Conservation (phyloP, 768 basidiomycete genomes). For the Rhodotorula toruloides region DNA sequence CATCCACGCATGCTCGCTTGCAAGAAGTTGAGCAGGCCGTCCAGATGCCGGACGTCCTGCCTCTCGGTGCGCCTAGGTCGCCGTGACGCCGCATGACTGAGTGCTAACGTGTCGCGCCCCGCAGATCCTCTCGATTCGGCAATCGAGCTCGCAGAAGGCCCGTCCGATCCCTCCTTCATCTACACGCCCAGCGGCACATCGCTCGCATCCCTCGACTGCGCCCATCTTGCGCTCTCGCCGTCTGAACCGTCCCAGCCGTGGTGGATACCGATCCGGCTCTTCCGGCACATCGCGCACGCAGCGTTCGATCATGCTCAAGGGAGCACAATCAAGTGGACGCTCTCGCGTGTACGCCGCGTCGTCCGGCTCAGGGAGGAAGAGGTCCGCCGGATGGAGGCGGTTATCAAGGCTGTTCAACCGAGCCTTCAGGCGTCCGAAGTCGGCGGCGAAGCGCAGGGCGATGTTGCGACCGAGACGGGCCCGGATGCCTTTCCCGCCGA, state of each 20-base stretch:
- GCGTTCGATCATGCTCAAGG: slow-evolving; percentile 12
- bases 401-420: slow-evolving; percentile 19
- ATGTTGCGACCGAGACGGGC: neutral
- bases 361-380: slow-evolving; percentile 19
- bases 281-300: slow-evolving; percentile 12
- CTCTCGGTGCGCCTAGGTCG: too few relatives aligned
- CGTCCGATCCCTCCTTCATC: neutral
- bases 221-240: slow-evolving; percentile 12
- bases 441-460: neutral
- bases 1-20: neutral
- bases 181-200: neutral
- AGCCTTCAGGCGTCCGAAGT: neutral
- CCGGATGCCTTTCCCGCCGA: too few relatives aligned
- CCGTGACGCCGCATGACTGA: neutral
- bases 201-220: neutral
- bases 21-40: slow-evolving; percentile 6
- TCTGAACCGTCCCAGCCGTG: slow-evolving; percentile 9
- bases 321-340: slow-evolving; percentile 16
- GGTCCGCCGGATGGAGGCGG: slow-evolving; percentile 5
- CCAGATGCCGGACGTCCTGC: neutral
- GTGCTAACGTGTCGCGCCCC: too few relatives aligned
- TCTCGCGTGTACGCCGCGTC: slow-evolving; percentile 8
- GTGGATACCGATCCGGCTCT: slow-evolving; percentile 18
- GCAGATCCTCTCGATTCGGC: neutral
- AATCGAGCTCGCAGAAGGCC: too few relatives aligned